These are phyloP conservation scores for Emmonsiellopsis sp. DNA, from an alignment of 2,329 filamentous ascomycete species.

Conservation along the genomic window DNA sequence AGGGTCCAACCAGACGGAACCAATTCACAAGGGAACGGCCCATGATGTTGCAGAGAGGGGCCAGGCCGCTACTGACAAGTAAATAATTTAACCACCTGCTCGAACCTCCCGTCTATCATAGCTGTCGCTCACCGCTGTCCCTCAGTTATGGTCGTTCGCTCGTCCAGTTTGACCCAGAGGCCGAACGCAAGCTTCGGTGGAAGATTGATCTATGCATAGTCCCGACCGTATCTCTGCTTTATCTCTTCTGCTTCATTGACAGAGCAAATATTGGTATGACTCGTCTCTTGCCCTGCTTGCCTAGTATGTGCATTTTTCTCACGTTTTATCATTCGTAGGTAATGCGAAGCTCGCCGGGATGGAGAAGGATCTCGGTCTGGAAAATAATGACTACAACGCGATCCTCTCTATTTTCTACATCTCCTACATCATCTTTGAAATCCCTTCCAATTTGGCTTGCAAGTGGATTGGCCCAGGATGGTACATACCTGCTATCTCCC, in stretches of 20 bases:
- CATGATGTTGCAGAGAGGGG: conserved; percentile 36
- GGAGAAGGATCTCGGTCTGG: conserved; percentile 50
- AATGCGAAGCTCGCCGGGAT: conserved; percentile 59
- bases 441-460: conserved; percentile 58
- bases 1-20: neutral
- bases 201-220: conserved; percentile 60
- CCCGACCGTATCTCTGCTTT: conserved; percentile 56
- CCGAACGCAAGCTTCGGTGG: conserved; percentile 47
- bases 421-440: conserved; percentile 63
- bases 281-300: neutral
- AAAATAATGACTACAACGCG: conserved; percentile 58
- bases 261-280: conserved; percentile 59
- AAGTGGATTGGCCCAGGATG: conserved; percentile 64
- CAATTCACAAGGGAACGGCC: conserved; percentile 5
- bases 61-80: conserved; percentile 41
- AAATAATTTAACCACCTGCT: conserved; percentile 7
- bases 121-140: conserved; percentile 3
- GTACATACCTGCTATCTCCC: conserved; percentile 55
- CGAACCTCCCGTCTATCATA: neutral
- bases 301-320: neutral
- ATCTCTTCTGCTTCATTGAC: conserved; percentile 66
- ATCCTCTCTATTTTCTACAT: conserved; percentile 62
- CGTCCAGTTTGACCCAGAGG: conserved; percentile 46
- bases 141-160: conserved; percentile 41
- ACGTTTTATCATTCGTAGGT: conserved; percentile 32